Evolutionary conservation across 768 basidiomycete species (phyloP).

Genomic region (Leccinellum rugosiceps): DNA sequence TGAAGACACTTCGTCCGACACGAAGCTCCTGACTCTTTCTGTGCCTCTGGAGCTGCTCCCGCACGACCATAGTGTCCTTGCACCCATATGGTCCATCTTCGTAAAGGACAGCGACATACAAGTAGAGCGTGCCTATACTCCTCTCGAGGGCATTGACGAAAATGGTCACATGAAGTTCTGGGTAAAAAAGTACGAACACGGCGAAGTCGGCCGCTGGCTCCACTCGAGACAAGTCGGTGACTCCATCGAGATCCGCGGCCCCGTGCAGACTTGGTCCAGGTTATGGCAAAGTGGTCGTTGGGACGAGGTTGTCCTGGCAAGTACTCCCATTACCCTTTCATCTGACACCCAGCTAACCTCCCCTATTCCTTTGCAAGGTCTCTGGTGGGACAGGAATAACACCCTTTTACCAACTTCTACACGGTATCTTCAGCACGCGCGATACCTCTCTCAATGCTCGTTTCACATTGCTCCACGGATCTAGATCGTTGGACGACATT

Average conservation of each 20-base stretch:
- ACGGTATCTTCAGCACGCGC: slow-evolving; percentile 43
- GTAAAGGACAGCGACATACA: slow-evolving; percentile 88
- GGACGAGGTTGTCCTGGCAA: slow-evolving; percentile 81
- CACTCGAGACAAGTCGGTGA: slow-evolving; percentile 68
- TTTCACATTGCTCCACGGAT: slow-evolving; percentile 74
- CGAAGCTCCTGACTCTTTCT: slow-evolving; percentile 62
- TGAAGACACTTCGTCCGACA: slow-evolving; percentile 50
- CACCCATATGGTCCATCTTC: slow-evolving; percentile 71
- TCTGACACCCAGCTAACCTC: neutral
- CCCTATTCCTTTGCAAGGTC: slow-evolving; percentile 47
- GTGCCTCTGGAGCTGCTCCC: slow-evolving; percentile 46
- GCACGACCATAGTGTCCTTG: slow-evolving; percentile 17
- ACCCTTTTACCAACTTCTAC: slow-evolving; percentile 78
- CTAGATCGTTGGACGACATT: slow-evolving; percentile 55
- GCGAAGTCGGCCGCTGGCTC: slow-evolving; percentile 83
- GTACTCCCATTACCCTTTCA: neutral
- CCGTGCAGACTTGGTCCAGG: slow-evolving; percentile 58
- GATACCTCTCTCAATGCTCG: slow-evolving; percentile 39
- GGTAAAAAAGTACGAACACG: slow-evolving; percentile 75
- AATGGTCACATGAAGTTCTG: slow-evolving; percentile 70
- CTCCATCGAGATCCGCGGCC: slow-evolving; percentile 71
- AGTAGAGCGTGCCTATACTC: slow-evolving; percentile 84
- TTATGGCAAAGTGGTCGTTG: slow-evolving; percentile 51
- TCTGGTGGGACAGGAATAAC: slow-evolving; percentile 88
- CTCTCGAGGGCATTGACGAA: slow-evolving; percentile 65